phyloP scores from a whole-genome alignment of 371 early-diverging fungal species.

The Fennellomyces sp. region DNA sequence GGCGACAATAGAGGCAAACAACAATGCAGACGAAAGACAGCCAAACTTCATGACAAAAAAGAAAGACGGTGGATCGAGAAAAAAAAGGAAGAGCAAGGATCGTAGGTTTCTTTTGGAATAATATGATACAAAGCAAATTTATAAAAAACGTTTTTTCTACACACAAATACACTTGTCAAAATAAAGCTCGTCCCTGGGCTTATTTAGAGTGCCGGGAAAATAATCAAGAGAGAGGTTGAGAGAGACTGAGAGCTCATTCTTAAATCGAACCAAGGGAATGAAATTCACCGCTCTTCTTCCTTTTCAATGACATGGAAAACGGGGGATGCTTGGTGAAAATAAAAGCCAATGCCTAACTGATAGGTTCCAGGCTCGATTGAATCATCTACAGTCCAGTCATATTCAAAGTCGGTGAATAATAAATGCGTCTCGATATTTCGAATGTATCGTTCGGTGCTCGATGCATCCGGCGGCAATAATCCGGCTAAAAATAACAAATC shows the following conservation, averaged over 20 bases:
- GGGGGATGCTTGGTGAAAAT: conserved; percentile 22
- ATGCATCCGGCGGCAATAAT: conserved; percentile 13
- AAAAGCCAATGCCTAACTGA: conserved; percentile 29
- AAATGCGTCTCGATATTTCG: conserved; percentile 17
- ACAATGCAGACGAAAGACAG: not conserved
- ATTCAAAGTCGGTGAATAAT: conserved; percentile 14
- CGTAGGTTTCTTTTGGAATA: not conserved
- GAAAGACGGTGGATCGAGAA: too few relatives aligned
- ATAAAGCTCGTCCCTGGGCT: conserved; percentile 2
- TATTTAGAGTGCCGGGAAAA: not conserved
- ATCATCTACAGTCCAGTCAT: conserved; percentile 24
- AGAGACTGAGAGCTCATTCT: not conserved
- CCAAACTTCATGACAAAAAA: not conserved
- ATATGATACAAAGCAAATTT: not conserved
- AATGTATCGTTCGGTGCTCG: conserved; percentile 16
- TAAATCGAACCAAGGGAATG: not conserved
- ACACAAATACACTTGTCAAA: conserved; percentile 1
- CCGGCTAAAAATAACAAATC: conserved; percentile 18
- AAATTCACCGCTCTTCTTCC: conserved; percentile 3
- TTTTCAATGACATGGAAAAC: conserved; percentile 13
- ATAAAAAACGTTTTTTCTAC: not conserved
- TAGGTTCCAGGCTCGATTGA: conserved; percentile 17
- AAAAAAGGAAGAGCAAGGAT: not conserved
- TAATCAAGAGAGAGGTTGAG: not conserved
- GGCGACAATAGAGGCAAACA: not conserved